These are phyloP conservation scores for Talaromyces wortmannii DNA, from an alignment of 495 filamentous ascomycete species.

Conservation along the genomic window DNA sequence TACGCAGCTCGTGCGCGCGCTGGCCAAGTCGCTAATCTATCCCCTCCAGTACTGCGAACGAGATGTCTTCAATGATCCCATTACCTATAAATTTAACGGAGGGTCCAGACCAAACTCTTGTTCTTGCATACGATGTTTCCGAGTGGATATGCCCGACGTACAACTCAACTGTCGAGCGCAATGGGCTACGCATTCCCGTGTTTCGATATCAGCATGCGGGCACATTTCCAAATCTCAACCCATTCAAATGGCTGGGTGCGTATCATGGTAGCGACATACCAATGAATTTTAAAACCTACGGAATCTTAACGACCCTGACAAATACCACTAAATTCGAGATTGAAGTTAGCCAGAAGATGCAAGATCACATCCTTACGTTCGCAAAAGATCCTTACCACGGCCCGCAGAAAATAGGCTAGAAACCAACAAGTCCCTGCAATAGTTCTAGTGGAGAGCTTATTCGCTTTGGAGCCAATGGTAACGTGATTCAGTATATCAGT, in stretches of 20 bases:
- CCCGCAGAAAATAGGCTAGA: constrained; percentile 16
- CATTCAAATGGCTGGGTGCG: constrained; percentile 33
- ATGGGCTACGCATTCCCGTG: constrained; percentile 6
- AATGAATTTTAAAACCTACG: constrained; percentile 35
- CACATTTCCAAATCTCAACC: constrained; percentile 41
- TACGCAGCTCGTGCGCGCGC: constrained; percentile 22
- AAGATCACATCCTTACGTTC: constrained; percentile 35
- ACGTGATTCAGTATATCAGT: constrained; percentile 15
- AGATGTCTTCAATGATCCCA: constrained; percentile 21
- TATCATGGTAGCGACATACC: constrained; percentile 39
- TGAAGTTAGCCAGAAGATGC: constrained; percentile 29
- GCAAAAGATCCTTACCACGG: constrained; percentile 32
- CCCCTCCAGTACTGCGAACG: constrained; percentile 33
- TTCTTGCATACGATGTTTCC: constrained; percentile 3
- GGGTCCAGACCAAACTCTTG: constrained; percentile 21
- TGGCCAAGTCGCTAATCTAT: constrained; percentile 16
- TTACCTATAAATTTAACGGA: constrained; percentile 22
- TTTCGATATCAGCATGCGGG: constrained; percentile 32
- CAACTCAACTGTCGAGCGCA: constrained; percentile 11
- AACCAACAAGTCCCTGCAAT: constrained; percentile 3
- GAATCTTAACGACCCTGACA: background rate
- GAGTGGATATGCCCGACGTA: background rate
- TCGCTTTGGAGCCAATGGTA: constrained; percentile 20
- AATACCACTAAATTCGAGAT: constrained; percentile 20
- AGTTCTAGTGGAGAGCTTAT: constrained; percentile 19